Conservation (phyloP, 495 filamentous ascomycete genomes). For the Aspergillus indologenus region DNA sequence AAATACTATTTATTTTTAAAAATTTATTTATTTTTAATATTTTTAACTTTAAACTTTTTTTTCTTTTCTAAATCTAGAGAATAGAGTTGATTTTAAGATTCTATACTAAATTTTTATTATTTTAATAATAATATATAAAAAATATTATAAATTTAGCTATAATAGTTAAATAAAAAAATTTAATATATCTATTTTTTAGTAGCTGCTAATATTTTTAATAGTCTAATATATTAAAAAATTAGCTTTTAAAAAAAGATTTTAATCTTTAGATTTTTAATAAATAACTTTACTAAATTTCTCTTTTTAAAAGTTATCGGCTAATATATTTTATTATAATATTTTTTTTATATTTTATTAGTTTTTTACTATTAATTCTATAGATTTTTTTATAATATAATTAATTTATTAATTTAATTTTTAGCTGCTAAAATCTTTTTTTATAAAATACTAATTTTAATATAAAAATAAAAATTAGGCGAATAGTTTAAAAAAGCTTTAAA, state of each 20-base stretch:
- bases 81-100: no score
- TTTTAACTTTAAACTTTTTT: neutral
- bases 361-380: neutral
- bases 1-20: neutral
- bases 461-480: neutral
- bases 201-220: no score
- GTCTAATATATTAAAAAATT: no score
- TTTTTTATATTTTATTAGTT: neutral
- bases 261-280: neutral
- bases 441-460: neutral
- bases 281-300: neutral
- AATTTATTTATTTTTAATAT: slow-evolving; percentile 2
- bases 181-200: no score
- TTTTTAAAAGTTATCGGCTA: neutral
- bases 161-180: no score
- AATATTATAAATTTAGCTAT: no score
- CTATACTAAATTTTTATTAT: no score
- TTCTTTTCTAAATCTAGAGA: neutral
- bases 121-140: slow-evolving; percentile 11
- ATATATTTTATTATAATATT: neutral
- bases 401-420: neutral
- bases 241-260: no score
- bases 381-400: slow-evolving; percentile 3
- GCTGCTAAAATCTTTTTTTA: neutral
- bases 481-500: neutral